phyloP scores from a whole-genome alignment of 2,329 filamentous ascomycete species.

The Chaetomium globosum region DNA sequence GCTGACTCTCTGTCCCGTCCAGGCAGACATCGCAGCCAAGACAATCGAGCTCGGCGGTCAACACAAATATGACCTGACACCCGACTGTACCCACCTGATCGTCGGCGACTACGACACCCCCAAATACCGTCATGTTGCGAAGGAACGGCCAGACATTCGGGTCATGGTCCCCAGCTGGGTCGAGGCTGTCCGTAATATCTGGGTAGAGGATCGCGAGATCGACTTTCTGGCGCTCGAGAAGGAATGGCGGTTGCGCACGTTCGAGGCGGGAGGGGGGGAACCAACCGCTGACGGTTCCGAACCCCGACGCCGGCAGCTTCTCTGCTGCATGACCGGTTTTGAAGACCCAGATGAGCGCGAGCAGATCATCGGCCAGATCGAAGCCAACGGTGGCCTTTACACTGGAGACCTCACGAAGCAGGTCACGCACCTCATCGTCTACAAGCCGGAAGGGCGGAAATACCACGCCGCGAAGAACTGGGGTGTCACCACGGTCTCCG shows the following conservation, averaged over 20 bases:
- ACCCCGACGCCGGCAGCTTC: constrained; percentile 44
- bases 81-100: constrained; percentile 91
- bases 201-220: constrained; percentile 77
- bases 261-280: constrained; percentile 57
- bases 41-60: constrained; percentile 81
- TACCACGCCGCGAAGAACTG: constrained; percentile 85
- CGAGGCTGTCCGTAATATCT: constrained; percentile 73
- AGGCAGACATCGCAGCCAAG: constrained; percentile 62
- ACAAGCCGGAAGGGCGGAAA: constrained; percentile 79
- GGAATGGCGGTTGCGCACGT: constrained; percentile 64
- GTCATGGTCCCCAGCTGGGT: constrained; percentile 84
- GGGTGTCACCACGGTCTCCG: constrained; percentile 75
- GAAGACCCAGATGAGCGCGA: constrained; percentile 65
- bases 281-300: constrained; percentile 40
- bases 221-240: constrained; percentile 71
- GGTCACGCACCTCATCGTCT: constrained; percentile 86
- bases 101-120: constrained; percentile 86
- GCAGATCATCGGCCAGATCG: constrained; percentile 68
- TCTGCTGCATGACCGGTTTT: constrained; percentile 61
- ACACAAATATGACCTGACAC: constrained; percentile 91
- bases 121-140: constrained; percentile 95
- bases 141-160: constrained; percentile 81
- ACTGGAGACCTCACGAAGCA: constrained; percentile 82
- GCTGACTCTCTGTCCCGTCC: constrained; percentile 13
- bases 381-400: constrained; percentile 76